A percentile compares a stretch with the other conserved stretches of the same genome.
Evolutionary conservation across 1,284 basidiomycete genomes (phyloP).

Genomic region (Ganoderma multipileum): DNA sequence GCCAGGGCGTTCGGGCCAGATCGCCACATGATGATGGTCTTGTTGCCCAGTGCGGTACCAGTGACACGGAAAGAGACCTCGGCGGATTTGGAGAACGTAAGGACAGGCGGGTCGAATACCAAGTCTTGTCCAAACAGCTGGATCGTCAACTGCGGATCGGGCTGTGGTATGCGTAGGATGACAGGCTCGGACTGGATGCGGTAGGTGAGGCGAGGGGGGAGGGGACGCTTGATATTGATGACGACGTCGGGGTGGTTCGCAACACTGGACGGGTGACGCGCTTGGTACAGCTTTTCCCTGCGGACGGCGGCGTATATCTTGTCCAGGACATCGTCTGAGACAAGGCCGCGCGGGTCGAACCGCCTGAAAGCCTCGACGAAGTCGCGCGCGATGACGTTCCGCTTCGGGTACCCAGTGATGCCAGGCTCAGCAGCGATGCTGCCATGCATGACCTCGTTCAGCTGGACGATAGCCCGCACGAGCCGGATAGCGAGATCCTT

Average conservation of each 20-base stretch:
- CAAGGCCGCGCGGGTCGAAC: conserved; percentile 71
- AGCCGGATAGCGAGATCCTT: conserved; percentile 80
- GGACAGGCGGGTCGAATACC: conserved; percentile 82
- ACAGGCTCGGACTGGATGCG: conserved; percentile 87
- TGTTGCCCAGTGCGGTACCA: conserved; percentile 81
- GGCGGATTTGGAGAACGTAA: conserved; percentile 78
- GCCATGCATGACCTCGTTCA: conserved; percentile 83
- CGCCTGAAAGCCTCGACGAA: conserved; percentile 83
- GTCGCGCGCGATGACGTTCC: conserved; percentile 72
- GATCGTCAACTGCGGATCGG: conserved; percentile 81
- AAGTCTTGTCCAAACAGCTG: conserved; percentile 87
- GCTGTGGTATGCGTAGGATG: conserved; percentile 80
- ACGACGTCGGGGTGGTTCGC: conserved; percentile 54
- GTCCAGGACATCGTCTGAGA: conserved; percentile 77
- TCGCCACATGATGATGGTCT: conserved; percentile 82
- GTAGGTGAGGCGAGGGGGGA: conserved; percentile 83
- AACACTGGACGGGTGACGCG: conserved; percentile 53
- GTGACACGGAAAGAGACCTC: conserved; percentile 90
- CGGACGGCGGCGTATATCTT: conserved; percentile 82
- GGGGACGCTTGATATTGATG: conserved; percentile 73
- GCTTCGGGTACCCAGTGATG: conserved; percentile 65
- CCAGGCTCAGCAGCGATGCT: conserved; percentile 67
- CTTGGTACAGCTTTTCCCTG: conserved; percentile 76
- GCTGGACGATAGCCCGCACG: conserved; percentile 85
- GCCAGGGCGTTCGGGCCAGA: conserved; percentile 80